Base-by-base conservation (phyloP, 768 basidiomycete species). In the Amanita rubescens region DNA sequence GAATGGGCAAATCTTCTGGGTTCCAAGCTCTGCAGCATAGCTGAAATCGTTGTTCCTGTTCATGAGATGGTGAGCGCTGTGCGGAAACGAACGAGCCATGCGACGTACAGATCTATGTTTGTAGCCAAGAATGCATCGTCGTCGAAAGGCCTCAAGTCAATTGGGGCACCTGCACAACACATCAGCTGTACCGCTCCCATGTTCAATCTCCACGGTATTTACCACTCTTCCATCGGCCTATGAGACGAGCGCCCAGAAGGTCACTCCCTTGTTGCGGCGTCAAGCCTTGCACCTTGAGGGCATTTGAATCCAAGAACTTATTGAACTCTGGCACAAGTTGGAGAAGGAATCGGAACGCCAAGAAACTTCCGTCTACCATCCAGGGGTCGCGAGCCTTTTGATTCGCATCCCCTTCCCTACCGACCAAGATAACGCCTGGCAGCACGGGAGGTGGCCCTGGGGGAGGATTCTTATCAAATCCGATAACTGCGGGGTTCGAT, bases 191-290 rank as follows among this genome's bases (percentile, higher is more conserved):
- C 61, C 61, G 55, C 20, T 20, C 15, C 5, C 19, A 9, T 11
- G 25, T 17, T 30, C 19, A 19, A 25, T 33, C 20, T 11, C 27
- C 3, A 30, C 27, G 8, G n/a, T n/a, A 60, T 71, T 38, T 60
- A 75, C 77, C 76, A 45, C 75, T 77, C 71, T 77, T 78, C 78
- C 78, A 80, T 17, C 80, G 67, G 11, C 80, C 80, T 20, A 80
- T 67, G 56, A 80, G 65, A 49, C 79, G 69, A 15, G 79, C 79
- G 37, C 78, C 78, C 15, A 76, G 67, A n/a, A 79, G 67, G 17
- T 74, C 77, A 38, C 71, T 71, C 15, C 78, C 76, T 54, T 77
- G 63, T 48, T 70, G 58, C 7, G 55, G 54, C 1, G 67, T 67
- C 44, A 78, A 59, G 1, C 69, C 71, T 15, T 66, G 65, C 44